Evolutionary conservation across 345 rosid species (phyloP).

Genomic region (Populus davidiana): DNA sequence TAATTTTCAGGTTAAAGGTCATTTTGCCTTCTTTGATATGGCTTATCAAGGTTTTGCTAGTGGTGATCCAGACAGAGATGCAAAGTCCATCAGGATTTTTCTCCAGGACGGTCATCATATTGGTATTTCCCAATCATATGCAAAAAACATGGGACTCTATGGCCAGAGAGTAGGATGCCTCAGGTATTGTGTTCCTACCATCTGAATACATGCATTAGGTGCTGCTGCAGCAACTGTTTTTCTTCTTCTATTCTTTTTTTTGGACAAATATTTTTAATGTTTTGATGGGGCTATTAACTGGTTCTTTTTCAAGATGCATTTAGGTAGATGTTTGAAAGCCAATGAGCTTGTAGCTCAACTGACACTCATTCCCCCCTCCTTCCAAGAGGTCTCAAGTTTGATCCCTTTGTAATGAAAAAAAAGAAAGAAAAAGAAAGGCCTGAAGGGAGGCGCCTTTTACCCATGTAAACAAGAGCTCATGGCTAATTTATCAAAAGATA

Average conservation of each 20-base stretch:
- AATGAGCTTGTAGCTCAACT: too few species aligned
- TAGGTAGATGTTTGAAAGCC: too few species aligned
- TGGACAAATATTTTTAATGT: not conserved
- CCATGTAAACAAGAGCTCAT: not conserved
- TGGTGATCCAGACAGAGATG: slow-evolving; percentile 94
- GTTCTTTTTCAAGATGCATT: too few species aligned
- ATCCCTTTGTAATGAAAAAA: too few species aligned
- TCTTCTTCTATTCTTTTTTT: not conserved
- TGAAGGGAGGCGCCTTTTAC: too few species aligned
- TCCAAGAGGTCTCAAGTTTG: too few species aligned
- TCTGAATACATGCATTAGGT: not conserved
- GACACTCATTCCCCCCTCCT: too few species aligned
- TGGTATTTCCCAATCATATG: slow-evolving; percentile 94
- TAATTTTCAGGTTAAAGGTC: slow-evolving; percentile 63
- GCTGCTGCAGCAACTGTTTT: not conserved
- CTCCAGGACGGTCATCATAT: slow-evolving; percentile 85
- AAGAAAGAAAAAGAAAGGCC: too few species aligned
- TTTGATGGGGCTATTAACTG: too few species aligned
- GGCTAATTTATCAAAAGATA: not conserved
- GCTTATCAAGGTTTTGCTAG: slow-evolving; percentile 99
- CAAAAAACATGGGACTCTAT: slow-evolving; percentile 97
- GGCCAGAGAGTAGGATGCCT: slow-evolving; percentile 99
- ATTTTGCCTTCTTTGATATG: slow-evolving; percentile 94
- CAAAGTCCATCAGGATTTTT: slow-evolving; percentile 89
- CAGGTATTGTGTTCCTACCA: slow-evolving; percentile 46